Evolutionary conservation across 1,139 yeast genomes (phyloP).

Genomic region (Magnusiomyces fungicola): DNA sequence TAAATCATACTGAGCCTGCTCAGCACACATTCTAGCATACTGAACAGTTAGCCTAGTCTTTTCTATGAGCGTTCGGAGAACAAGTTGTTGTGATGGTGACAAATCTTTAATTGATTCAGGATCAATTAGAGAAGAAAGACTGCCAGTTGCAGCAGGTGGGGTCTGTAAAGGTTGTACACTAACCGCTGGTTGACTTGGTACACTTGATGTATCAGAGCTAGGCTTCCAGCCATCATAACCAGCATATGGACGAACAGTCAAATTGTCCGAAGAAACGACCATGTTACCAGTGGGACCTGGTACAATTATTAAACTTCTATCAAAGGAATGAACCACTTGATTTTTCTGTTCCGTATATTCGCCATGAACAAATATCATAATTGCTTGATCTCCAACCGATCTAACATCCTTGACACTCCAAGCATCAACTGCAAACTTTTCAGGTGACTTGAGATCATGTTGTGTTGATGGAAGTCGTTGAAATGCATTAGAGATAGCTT

Average conservation of each 20-base stretch:
- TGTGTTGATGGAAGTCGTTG: constrained; percentile 64
- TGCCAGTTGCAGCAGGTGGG: constrained; percentile 13
- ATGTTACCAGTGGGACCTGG: constrained; percentile 65
- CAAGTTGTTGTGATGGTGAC: constrained; percentile 52
- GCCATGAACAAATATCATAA: constrained; percentile 77
- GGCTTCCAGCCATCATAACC: constrained; percentile 53
- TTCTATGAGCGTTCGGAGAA: constrained; percentile 55
- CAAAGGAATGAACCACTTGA: constrained; percentile 62
- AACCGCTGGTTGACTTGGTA: constrained; percentile 18
- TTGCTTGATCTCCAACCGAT: constrained; percentile 60
- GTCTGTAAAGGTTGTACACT: constrained; percentile 17
- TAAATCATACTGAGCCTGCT: constrained; percentile 83
- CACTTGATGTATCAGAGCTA: constrained; percentile 16
- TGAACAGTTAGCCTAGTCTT: constrained; percentile 74
- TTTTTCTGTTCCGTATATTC: constrained; percentile 59
- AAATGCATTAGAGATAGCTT: constrained; percentile 55
- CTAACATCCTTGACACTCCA: constrained; percentile 42
- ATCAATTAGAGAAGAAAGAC: constrained; percentile 11
- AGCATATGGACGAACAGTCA: constrained; percentile 58
- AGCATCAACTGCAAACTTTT: constrained; percentile 68
- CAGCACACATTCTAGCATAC: constrained; percentile 76
- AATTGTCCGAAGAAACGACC: constrained; percentile 77
- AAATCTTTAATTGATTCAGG: constrained; percentile 30
- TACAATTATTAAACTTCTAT: constrained; percentile 66
- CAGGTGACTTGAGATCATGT: constrained; percentile 63